These are phyloP conservation scores for Globisporangium paddicum DNA, from an alignment of 352 stramenopile genomes.

Conservation along the genomic window DNA sequence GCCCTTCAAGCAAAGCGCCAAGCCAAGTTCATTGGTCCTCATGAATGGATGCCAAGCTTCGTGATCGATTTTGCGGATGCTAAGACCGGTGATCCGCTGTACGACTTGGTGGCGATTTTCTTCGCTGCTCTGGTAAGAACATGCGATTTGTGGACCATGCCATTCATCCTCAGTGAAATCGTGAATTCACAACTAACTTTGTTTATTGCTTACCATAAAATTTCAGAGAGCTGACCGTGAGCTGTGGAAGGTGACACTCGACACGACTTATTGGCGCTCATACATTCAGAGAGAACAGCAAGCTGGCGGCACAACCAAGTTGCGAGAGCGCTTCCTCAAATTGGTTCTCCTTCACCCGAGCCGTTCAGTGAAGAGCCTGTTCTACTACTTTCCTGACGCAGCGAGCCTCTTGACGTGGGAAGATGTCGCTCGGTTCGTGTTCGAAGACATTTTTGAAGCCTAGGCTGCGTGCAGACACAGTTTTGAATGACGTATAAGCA, in stretches of 20 bases:
- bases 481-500: not conserved
- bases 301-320: constrained; percentile 2
- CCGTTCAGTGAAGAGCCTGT: constrained; percentile 57
- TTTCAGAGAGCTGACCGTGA: constrained; percentile 59
- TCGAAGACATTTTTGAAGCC: constrained; percentile 48
- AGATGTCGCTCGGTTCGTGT: constrained; percentile 55
- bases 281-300: constrained; percentile 50
- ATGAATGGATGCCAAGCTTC: constrained; percentile 52
- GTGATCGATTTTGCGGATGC: constrained; percentile 88
- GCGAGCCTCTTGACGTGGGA: constrained; percentile 41
- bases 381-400: constrained; percentile 62
- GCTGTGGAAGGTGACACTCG: constrained; percentile 55
- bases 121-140: constrained; percentile 68
- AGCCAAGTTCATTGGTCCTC: constrained; percentile 36
- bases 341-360: constrained; percentile 78
- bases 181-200: not conserved
- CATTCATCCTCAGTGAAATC: not conserved
- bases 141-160: not conserved
- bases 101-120: constrained; percentile 80
- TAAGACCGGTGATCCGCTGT: constrained; percentile 84
- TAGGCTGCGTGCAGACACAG: not conserved
- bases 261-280: constrained; percentile 63
- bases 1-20: constrained; percentile 36
- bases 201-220: not conserved
- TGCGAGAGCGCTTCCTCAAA: constrained; percentile 67